phyloP scores from a whole-genome alignment of 2,329 filamentous ascomycete species.

The Hypoxylon sp. region DNA sequence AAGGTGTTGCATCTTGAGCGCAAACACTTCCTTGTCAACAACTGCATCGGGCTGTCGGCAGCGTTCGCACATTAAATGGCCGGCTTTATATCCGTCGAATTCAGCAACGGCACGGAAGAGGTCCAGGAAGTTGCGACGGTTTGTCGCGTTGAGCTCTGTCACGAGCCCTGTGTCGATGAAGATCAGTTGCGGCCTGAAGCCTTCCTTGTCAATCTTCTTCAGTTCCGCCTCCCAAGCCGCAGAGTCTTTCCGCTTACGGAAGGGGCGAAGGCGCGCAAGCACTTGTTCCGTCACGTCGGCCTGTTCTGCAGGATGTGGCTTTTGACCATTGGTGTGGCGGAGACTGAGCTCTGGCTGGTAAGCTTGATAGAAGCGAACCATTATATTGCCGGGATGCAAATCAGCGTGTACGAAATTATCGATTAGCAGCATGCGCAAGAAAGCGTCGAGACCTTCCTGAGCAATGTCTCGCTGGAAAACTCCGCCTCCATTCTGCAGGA shows the following conservation, averaged over 20 bases:
- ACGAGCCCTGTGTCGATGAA: constrained; percentile 98
- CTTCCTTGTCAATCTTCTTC: constrained; percentile 83
- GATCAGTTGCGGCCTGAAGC: constrained; percentile 92
- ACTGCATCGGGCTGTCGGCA: constrained; percentile 94
- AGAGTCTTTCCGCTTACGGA: constrained; percentile 72
- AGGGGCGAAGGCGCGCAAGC: constrained; percentile 82
- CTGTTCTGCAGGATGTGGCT: constrained; percentile 49
- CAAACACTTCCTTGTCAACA: constrained; percentile 90
- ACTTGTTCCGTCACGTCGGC: constrained; percentile 90
- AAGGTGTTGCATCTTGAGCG: constrained; percentile 96
- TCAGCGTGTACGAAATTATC: constrained; percentile 99
- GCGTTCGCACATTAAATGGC: constrained; percentile 94
- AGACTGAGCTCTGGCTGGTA: constrained; percentile 77
- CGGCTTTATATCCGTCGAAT: constrained; percentile 96
- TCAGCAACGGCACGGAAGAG: constrained; percentile 96
- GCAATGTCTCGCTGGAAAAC: constrained; percentile 95
- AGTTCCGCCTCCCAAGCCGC: constrained; percentile 82
- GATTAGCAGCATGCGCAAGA: constrained; percentile 94
- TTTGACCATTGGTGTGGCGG: constrained; percentile 53
- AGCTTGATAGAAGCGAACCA: constrained; percentile 97
- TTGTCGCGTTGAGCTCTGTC: constrained; percentile 89
- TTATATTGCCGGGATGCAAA: constrained; percentile 97
- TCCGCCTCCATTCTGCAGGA: constrained; percentile 91
- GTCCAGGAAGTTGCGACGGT: constrained; percentile 92
- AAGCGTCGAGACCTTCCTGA: constrained; percentile 94